phyloP scores from a whole-genome alignment of 1,284 basidiomycete genomes.

The Tylopilus sp. region DNA sequence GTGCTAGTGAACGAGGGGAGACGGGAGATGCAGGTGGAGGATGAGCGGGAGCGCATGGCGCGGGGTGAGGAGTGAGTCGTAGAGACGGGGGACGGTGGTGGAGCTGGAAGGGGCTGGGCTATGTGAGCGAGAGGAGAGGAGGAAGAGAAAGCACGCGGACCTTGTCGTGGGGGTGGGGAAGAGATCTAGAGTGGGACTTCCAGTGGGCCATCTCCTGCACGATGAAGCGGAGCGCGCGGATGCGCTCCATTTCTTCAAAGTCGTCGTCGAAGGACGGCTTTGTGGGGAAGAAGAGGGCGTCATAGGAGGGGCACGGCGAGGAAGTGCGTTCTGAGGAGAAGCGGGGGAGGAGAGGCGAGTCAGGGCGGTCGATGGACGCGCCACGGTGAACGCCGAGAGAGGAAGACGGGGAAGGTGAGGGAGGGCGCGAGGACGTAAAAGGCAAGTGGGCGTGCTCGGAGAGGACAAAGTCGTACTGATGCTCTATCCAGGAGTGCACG shows the following conservation, averaged over 20 bases:
- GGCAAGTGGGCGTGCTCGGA: constrained; percentile 17
- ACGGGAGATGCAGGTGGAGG: constrained; percentile 31
- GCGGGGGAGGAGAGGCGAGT: constrained; percentile 32
- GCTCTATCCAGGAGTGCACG: constrained; percentile 34
- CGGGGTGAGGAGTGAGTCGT: constrained; percentile 30
- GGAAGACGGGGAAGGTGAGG: constrained; percentile 32
- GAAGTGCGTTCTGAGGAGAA: constrained; percentile 20
- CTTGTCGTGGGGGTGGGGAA: constrained; percentile 20
- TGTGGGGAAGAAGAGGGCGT: constrained; percentile 29
- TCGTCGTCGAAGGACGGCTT: not conserved
- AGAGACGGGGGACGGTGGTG: constrained; percentile 31
- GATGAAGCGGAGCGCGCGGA: constrained; percentile 31
- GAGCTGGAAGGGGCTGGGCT: constrained; percentile 24
- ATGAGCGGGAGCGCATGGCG: constrained; percentile 30
- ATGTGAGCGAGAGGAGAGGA: not conserved
- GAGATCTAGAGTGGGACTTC: constrained; percentile 13
- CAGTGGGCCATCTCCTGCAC: constrained; percentile 33
- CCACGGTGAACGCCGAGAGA: constrained; percentile 29
- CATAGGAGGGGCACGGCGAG: constrained; percentile 31
- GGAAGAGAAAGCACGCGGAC: constrained; percentile 1
- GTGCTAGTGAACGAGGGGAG: constrained; percentile 33
- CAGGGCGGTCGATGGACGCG: constrained; percentile 24
- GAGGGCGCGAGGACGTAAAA: constrained; percentile 15
- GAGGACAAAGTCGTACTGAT: constrained; percentile 34
- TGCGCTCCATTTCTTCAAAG: constrained; percentile 30